These are phyloP conservation scores for Calocybe indica DNA, from an alignment of 768 basidiomycete species.

Conservation along the genomic window DNA sequence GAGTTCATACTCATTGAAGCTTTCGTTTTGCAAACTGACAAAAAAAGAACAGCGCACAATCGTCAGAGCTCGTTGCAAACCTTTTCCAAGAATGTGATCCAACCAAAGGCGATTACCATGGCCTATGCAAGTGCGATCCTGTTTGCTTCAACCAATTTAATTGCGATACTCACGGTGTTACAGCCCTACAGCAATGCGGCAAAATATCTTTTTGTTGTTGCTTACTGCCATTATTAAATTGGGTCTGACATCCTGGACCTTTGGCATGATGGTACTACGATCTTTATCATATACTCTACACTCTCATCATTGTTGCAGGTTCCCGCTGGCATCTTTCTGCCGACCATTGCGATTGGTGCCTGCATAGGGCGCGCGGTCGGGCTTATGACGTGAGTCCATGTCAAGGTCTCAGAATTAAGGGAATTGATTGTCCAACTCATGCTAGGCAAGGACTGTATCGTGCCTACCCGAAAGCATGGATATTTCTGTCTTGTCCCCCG, in stretches of 20 bases:
- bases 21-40: not conserved
- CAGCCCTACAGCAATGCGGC: constrained; percentile 60
- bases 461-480: constrained; percentile 61
- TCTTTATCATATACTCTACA: not conserved
- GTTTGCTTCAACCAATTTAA: not conserved
- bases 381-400: constrained; percentile 47
- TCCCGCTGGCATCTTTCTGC: constrained; percentile 72
- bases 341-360: constrained; percentile 71
- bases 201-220: constrained; percentile 62
- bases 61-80: constrained; percentile 78
- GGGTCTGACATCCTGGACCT: constrained; percentile 67
- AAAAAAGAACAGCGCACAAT: constrained; percentile 44
- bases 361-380: constrained; percentile 69
- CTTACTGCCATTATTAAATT: constrained; percentile 60
- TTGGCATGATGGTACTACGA: constrained; percentile 66
- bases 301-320: constrained; percentile 33
- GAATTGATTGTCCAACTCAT: constrained; percentile 2
- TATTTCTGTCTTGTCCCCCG: constrained; percentile 67
- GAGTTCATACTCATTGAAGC: constrained; percentile 2
- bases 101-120: constrained; percentile 59
- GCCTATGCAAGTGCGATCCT: constrained; percentile 68
- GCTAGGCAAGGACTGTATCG: constrained; percentile 60
- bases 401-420: not conserved
- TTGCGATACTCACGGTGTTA: constrained; percentile 1
- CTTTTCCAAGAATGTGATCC: constrained; percentile 81